These are phyloP conservation scores for Barnettozyma californica DNA, from an alignment of 805 yeast species.

Conservation along the genomic window DNA sequence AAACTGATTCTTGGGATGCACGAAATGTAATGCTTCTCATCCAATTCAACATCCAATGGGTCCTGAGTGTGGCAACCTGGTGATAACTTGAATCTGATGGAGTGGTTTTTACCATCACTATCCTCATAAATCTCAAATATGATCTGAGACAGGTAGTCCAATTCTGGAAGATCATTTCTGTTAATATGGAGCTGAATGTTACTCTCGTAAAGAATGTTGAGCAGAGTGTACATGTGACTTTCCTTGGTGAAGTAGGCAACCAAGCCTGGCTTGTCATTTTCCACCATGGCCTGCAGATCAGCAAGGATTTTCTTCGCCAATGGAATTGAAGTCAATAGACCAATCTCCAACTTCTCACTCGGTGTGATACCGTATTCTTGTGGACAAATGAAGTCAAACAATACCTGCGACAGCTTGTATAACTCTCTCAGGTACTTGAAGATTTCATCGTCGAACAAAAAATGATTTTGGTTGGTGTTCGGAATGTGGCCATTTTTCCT, in stretches of 20 bases:
- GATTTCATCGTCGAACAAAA: constrained; percentile 73
- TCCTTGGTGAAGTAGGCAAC: constrained; percentile 94
- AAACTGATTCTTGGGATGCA: constrained; percentile 88
- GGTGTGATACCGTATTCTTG: constrained; percentile 98
- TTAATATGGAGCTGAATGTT: constrained; percentile 94
- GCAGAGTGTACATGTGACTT: constrained; percentile 88
- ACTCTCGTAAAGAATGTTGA: constrained; percentile 87
- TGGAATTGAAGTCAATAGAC: constrained; percentile 89
- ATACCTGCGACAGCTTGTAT: constrained; percentile 82
- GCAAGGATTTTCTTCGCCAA: constrained; percentile 79
- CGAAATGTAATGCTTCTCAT: constrained; percentile 93
- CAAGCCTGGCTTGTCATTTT: constrained; percentile 74
- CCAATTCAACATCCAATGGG: constrained; percentile 94
- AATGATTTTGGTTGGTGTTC: constrained; percentile 27
- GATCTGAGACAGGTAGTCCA: constrained; percentile 92
- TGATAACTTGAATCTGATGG: constrained; percentile 84
- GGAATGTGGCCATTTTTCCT: constrained; percentile 12
- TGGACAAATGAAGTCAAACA: constrained; percentile 96
- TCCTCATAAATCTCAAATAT: constrained; percentile 92
- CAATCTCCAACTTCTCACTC: constrained; percentile 92
- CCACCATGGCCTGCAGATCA: constrained; percentile 77
- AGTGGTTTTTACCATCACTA: constrained; percentile 70
- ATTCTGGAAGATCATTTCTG: constrained; percentile 91
- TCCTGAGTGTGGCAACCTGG: constrained; percentile 99
- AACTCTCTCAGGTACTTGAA: constrained; percentile 81